Evolutionary conservation across 805 yeast genomes (phyloP), one percentile per base, ranked within the genome.

Genomic region (Candida sanyiensis): DNA sequence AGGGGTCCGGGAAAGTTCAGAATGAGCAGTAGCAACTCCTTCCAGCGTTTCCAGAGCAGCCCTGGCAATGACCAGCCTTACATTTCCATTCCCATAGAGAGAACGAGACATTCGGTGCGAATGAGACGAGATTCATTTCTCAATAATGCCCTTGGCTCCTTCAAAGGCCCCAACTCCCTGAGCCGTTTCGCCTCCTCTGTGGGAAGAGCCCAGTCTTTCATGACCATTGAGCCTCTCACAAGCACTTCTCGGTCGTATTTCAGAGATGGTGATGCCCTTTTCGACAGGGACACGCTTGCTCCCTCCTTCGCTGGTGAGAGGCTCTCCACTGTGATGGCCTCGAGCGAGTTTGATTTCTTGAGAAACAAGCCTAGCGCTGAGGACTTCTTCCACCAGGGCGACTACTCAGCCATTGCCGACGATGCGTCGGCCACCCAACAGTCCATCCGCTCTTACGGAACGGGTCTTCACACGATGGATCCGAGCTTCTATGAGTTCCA

Each of bases 171-270:
- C 17, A 83, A 83, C 59, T 82, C 93, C 1, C 57, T 86, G 29
- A 77, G 80, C 42, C 77, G 83, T 39, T 86, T 86, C 61, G 94
- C 94, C 2, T 75, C 84, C 11, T 85, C 95, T 0, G 77, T 72
- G 53, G 73, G 77, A 28, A 71, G 96, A 56, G 93, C 95, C 2
- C 90, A 84, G 56, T 75, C 87, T 3, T 76, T 83, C 48, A 74
- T 69, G 50, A 73, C 77, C 7, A 66, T 74, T 41, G 80, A 73
- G 39, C 62, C 70, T 2, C 49, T 58, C 26, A 43, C 63, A 4
- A 58, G 55, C 9, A 48, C 52, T 12, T 66, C 72, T 24, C 63
- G 94, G 48, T 79, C 88, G 0, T 84, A 72, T 46, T 81, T 84
- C 55, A 67, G 56, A 51, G 75, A 66, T 50, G 72, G 64, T 48